These are phyloP conservation scores for Blastobotrys aristatus DNA, from an alignment of 1,139 yeast genomes.

Conservation along the genomic window DNA sequence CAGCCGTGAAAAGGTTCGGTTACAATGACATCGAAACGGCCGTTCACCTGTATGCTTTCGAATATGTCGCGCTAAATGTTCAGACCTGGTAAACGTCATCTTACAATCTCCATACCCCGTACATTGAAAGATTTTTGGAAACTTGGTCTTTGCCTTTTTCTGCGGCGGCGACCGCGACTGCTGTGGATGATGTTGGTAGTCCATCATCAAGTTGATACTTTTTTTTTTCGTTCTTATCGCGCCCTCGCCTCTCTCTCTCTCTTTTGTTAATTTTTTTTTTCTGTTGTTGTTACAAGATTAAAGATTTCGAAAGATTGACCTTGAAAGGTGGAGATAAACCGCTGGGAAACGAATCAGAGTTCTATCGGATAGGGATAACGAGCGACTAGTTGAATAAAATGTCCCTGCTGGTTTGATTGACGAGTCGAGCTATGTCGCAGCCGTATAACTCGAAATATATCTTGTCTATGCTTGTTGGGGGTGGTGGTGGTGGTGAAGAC, in stretches of 20 bases:
- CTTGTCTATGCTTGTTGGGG: too few species aligned
- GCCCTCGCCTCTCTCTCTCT: background rate
- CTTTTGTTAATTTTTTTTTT: background rate
- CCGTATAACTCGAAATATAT: too few species aligned
- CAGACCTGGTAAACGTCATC: conserved; percentile 85
- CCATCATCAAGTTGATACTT: background rate
- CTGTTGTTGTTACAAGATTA: too few species aligned
- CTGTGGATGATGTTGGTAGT: conserved; percentile 2
- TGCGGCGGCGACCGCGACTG: conserved; percentile 15
- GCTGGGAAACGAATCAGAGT: too few species aligned
- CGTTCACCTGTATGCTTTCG: conserved; percentile 94
- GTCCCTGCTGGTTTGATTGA: too few species aligned
- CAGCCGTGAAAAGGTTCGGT: conserved; percentile 71
- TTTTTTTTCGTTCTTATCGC: background rate
- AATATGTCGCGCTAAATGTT: conserved; percentile 88
- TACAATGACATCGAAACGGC: conserved; percentile 87
- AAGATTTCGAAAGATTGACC: background rate
- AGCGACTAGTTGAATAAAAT: too few species aligned
- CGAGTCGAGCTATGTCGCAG: too few species aligned
- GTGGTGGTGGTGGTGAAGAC: too few species aligned
- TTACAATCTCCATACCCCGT: conserved; percentile 81
- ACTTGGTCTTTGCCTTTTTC: conserved; percentile 30
- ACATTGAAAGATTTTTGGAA: conserved; percentile 65
- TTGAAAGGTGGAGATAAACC: too few species aligned
- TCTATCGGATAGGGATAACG: too few species aligned